A percentile compares a stretch with the other conserved stretches of the same genome.
Evolutionary conservation across 2,329 filamentous ascomycete species (phyloP).

Genomic region (Colletotrichum echinochloae): DNA sequence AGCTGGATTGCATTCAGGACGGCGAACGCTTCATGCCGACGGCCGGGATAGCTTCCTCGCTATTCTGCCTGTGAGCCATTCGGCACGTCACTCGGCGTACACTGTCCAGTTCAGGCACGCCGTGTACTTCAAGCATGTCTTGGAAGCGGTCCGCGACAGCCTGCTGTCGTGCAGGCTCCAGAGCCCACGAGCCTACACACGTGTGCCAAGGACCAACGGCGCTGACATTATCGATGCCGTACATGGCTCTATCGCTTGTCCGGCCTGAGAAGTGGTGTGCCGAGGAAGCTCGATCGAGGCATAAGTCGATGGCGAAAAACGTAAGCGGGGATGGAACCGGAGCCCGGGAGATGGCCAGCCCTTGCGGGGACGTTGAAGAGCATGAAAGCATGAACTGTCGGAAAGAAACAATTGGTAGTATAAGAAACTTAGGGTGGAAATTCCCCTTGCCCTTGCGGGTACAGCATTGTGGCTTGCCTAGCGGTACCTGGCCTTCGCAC

Average conservation of each 20-base stretch:
- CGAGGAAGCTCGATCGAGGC: neutral
- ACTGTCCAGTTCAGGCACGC: neutral
- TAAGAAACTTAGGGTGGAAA: slow-evolving; percentile 18
- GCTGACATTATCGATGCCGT: slow-evolving; percentile 23
- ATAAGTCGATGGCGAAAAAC: neutral
- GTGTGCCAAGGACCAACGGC: slow-evolving; percentile 2
- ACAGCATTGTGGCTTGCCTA: neutral
- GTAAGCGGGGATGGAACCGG: slow-evolving; percentile 7
- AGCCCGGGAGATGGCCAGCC: slow-evolving; percentile 4
- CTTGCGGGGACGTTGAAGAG: slow-evolving; percentile 12
- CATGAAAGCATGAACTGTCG: neutral
- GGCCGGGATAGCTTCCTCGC: neutral
- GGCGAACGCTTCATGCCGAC: neutral
- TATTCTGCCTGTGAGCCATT: neutral
- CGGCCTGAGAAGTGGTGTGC: slow-evolving; percentile 25
- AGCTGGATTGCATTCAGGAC: slow-evolving; percentile 5
- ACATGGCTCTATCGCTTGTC: slow-evolving; percentile 14
- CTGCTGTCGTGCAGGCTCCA: slow-evolving; percentile 7
- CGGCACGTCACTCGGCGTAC: slow-evolving; percentile 6
- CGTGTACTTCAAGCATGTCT: neutral
- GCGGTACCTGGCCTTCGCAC: slow-evolving; percentile 21
- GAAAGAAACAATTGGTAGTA: slow-evolving; percentile 12
- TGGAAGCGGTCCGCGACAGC: neutral
- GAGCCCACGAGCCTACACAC: neutral
- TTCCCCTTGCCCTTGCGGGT: neutral